phyloP scores from a whole-genome alignment of 2,329 filamentous ascomycete genomes.

The Aspergillus awamori region DNA sequence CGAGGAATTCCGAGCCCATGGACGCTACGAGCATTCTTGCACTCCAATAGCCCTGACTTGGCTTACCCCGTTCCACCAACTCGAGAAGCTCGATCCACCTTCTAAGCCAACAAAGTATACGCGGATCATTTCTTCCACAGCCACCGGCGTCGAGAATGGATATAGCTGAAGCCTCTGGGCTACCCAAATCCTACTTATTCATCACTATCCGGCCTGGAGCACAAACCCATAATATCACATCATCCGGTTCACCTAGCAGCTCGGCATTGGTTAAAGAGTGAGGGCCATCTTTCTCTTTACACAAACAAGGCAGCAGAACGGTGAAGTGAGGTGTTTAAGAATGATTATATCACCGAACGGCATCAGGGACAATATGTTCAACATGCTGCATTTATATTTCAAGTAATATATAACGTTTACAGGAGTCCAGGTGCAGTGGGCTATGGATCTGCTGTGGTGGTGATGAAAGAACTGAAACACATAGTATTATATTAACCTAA shows the following conservation, averaged over 20 bases:
- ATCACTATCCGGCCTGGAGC: conserved; percentile 5
- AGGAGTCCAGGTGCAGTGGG: no score
- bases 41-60: conserved; percentile 15
- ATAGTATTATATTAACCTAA: no score
- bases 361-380: no score
- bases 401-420: no score
- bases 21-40: background rate
- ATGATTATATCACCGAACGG: no score
- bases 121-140: conserved; percentile 34
- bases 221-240: conserved; percentile 26
- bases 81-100: conserved; percentile 28
- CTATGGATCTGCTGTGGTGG: no score
- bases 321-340: no score
- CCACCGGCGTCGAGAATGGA: conserved; percentile 20
- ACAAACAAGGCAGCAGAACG: no score
- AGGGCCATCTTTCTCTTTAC: no score
- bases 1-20: conserved; percentile 12
- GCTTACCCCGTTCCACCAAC: conserved; percentile 16
- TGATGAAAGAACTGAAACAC: no score
- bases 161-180: conserved; percentile 31
- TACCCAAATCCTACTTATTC: conserved; percentile 26
- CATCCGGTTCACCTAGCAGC: conserved; percentile 34
- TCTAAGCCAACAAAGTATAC: conserved; percentile 35
- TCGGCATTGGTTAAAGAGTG: conserved; percentile 24
- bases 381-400: no score